phyloP scores from a whole-genome alignment of 768 basidiomycete genomes.

The Xerocomus spinulosus region DNA sequence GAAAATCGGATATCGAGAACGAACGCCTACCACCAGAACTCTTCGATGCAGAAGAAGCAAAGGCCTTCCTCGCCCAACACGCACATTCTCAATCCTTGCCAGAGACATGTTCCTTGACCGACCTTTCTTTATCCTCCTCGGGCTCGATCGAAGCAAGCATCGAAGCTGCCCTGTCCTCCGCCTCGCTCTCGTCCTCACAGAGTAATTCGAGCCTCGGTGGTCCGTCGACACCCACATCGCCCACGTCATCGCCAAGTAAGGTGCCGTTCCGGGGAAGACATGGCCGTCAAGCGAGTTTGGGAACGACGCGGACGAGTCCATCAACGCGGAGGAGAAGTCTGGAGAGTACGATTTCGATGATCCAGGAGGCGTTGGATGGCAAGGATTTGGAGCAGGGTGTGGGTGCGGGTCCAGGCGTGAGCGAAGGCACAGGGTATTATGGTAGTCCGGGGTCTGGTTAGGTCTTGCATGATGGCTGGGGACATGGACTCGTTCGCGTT shows the following conservation, averaged over 20 bases:
- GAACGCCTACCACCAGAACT: conserved; percentile 96
- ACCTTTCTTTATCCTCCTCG: conserved; percentile 43
- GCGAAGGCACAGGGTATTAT: neutral
- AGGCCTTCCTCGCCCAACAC: conserved; percentile 47
- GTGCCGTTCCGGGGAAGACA: conserved; percentile 63
- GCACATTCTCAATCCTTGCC: conserved; percentile 41
- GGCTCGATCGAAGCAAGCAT: conserved; percentile 41
- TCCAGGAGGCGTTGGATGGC: conserved; percentile 89
- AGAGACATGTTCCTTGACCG: conserved; percentile 43
- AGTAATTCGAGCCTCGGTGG: conserved; percentile 21
- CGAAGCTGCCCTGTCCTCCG: conserved; percentile 23
- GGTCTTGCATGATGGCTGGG: too few relatives aligned
- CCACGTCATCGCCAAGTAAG: conserved; percentile 42
- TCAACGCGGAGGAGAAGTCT: conserved; percentile 87
- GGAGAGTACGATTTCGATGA: conserved; percentile 94
- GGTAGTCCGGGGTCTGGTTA: neutral
- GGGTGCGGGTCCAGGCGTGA: neutral
- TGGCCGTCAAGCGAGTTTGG: conserved; percentile 54
- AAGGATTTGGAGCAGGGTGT: conserved; percentile 40
- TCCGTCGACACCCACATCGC: conserved; percentile 28
- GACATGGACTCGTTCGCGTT: neutral
- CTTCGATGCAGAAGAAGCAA: conserved; percentile 74
- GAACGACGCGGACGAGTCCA: conserved; percentile 89
- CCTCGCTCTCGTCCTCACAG: conserved; percentile 23
- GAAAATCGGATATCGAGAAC: conserved; percentile 98